These are phyloP conservation scores for Prunus fruticosa DNA, from an alignment of 306 rosid genomes.

Conservation along the genomic window DNA sequence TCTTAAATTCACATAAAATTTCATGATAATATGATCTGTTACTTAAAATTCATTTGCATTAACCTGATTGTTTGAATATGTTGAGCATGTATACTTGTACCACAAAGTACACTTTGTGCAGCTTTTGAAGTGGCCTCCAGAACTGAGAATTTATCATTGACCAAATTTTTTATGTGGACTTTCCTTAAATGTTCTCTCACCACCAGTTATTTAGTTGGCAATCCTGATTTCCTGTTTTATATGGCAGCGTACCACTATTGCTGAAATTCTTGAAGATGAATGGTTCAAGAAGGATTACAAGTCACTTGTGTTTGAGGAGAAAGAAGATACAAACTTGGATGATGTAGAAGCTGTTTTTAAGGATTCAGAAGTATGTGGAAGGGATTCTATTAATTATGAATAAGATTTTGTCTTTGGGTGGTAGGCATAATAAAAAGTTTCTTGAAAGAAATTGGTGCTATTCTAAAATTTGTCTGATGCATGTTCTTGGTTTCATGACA, in stretches of 20 bases:
- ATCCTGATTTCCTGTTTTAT: constrained; percentile 25
- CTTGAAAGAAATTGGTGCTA: constrained; percentile 9
- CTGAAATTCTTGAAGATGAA: constrained; percentile 78
- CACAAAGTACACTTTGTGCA: neutral
- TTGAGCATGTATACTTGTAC: neutral
- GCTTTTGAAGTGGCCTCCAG: neutral
- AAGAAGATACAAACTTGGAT: constrained; percentile 70
- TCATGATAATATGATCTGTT: no score
- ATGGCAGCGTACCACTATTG: constrained; percentile 77
- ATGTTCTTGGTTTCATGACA: constrained; percentile 34
- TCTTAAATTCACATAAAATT: no score
- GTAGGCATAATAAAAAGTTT: neutral
- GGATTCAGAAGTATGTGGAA: constrained; percentile 81
- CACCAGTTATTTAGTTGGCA: constrained; percentile 3
- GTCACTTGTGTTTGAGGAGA: constrained; percentile 85
- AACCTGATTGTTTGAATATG: neutral
- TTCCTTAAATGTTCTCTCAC: neutral
- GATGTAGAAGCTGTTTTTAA: constrained; percentile 96
- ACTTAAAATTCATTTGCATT: neutral
- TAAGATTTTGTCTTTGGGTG: neutral
- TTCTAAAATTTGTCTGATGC: neutral
- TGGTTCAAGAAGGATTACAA: constrained; percentile 92
- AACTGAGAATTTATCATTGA: neutral
- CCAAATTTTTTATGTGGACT: neutral
- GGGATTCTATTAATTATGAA: neutral